These are phyloP conservation scores for Epichloe baconii DNA, from an alignment of 2,329 filamentous ascomycete species.

Conservation along the genomic window DNA sequence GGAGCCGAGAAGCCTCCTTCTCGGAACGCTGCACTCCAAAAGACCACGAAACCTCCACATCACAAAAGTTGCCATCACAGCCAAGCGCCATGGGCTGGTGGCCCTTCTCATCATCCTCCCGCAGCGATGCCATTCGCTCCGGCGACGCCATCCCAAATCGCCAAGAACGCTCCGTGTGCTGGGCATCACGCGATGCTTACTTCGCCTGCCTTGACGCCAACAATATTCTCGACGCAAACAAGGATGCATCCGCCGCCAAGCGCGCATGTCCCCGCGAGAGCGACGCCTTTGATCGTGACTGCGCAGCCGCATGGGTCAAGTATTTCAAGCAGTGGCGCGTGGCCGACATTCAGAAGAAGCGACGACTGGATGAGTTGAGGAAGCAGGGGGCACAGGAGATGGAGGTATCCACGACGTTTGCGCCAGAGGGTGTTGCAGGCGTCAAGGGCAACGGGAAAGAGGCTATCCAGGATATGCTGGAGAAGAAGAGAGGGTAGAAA, in stretches of 20 bases:
- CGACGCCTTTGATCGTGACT: conserved; percentile 65
- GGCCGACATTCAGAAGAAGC: conserved; percentile 77
- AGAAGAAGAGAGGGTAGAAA: conserved; percentile 19
- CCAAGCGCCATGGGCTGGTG: conserved; percentile 26
- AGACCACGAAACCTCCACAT: neutral
- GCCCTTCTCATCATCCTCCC: conserved; percentile 33
- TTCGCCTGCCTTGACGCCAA: conserved; percentile 77
- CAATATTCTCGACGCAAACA: conserved; percentile 58
- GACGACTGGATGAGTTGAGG: conserved; percentile 62
- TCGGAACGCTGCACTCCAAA: neutral
- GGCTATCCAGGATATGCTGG: conserved; percentile 27
- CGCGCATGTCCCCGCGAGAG: conserved; percentile 28
- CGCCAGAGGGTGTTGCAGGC: conserved; percentile 18
- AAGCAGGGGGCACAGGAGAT: conserved; percentile 58
- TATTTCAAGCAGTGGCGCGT: conserved; percentile 97
- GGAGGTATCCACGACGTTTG: conserved; percentile 26
- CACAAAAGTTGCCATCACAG: neutral
- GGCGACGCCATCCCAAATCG: conserved; percentile 69
- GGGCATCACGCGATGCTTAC: conserved; percentile 78
- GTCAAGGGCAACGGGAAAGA: conserved; percentile 20
- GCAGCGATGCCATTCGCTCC: conserved; percentile 32
- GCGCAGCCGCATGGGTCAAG: conserved; percentile 85
- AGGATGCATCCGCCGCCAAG: conserved; percentile 26
- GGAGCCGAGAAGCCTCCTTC: no score
- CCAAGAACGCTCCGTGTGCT: conserved; percentile 70